Evolutionary conservation across 2,329 filamentous ascomycete species (phyloP).

Genomic region (Phaeomoniella chlamydospora): DNA sequence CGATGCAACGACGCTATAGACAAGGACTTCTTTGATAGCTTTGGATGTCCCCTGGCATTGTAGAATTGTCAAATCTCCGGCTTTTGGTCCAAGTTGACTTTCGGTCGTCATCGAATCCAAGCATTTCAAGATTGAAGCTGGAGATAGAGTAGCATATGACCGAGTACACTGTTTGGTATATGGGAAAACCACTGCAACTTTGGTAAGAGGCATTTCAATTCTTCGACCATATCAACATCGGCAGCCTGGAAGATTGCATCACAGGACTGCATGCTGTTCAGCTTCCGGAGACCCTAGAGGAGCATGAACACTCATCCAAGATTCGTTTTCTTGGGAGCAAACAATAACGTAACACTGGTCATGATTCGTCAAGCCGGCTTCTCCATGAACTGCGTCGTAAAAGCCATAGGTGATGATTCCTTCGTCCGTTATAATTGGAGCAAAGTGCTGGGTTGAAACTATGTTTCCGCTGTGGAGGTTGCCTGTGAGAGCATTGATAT

Average conservation of each 20-base stretch:
- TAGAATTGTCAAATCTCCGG: constrained; percentile 21
- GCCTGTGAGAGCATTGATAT: constrained; percentile 32
- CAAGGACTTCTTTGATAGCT: constrained; percentile 32
- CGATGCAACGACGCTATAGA: constrained; percentile 28
- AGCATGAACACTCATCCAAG: constrained; percentile 30
- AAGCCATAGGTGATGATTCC: constrained; percentile 31
- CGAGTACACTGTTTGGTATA: constrained; percentile 11
- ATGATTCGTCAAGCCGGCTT: constrained; percentile 24
- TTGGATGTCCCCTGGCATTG: constrained; percentile 39
- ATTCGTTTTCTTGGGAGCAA: constrained; percentile 20
- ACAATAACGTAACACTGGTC: constrained; percentile 34
- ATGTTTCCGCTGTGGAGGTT: constrained; percentile 24
- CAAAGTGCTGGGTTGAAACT: constrained; percentile 17
- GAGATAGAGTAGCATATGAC: constrained; percentile 25
- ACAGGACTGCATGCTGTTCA: constrained; percentile 32
- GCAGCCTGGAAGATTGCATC: constrained; percentile 20
- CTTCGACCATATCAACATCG: constrained; percentile 3
- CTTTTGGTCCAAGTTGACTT: constrained; percentile 15
- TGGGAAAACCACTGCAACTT: constrained; percentile 1
- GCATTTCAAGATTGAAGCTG: constrained; percentile 21
- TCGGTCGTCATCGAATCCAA: constrained; percentile 20
- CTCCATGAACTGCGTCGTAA: constrained; percentile 32
- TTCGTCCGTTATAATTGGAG: constrained; percentile 16
- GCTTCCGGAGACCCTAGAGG: constrained; percentile 23
- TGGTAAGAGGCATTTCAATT: constrained; percentile 1